A percentile compares a stretch with the other conserved stretches of the same genome.
These are phyloP conservation scores for Fusarium sp. DNA, from an alignment of 2,329 filamentous ascomycete species.

Conservation along the genomic window DNA sequence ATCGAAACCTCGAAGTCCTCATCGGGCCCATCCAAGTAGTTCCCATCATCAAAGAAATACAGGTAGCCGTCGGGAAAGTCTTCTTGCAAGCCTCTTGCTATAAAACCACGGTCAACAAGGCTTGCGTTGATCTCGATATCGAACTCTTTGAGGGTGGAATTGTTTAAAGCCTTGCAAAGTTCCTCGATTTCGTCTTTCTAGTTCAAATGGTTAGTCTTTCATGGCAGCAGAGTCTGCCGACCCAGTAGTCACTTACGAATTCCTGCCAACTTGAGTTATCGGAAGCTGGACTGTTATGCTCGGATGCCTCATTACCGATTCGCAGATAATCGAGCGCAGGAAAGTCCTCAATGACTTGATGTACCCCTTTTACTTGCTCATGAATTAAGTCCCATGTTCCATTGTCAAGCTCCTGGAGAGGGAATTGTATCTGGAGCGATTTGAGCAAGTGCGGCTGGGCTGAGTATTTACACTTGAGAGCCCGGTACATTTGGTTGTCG, in stretches of 20 bases:
- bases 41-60: neutral
- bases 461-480: neutral
- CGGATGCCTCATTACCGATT: neutral
- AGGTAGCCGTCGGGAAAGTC: neutral
- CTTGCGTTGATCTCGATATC: rapidly evolving
- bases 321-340: neutral
- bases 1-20: neutral
- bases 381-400: neutral
- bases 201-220: neutral
- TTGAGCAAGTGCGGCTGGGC: neutral
- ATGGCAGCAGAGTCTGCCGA: too few species aligned
- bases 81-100: neutral
- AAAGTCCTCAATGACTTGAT: neutral
- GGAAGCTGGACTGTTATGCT: rapidly evolving
- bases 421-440: neutral
- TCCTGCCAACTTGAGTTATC: neutral
- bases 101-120: neutral
- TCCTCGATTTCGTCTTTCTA: neutral
- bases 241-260: neutral
- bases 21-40: neutral
- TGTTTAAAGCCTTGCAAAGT: neutral
- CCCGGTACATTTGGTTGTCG: neutral
- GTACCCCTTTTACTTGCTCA: rapidly evolving
- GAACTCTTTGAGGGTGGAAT: neutral
- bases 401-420: too few species aligned